phyloP scores from a whole-genome alignment of 2,329 filamentous ascomycete species.

The Botrytis medusae region DNA sequence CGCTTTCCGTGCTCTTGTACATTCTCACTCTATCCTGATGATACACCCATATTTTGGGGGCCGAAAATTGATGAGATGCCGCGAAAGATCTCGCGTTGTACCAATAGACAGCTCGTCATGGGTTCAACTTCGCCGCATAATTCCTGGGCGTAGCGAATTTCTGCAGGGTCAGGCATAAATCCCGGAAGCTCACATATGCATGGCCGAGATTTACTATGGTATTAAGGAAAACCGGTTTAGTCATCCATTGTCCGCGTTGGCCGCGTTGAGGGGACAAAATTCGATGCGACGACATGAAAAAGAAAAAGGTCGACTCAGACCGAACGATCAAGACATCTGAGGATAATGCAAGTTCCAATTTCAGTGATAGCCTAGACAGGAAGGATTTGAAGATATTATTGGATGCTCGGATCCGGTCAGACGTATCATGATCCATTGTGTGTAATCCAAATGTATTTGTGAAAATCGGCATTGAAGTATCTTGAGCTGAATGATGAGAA shows the following conservation, averaged over 20 bases:
- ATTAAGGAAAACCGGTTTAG: background rate
- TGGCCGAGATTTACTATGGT: background rate
- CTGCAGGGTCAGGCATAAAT: background rate
- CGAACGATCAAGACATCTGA: background rate
- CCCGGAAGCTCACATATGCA: constrained; percentile 6
- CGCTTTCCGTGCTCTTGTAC: background rate
- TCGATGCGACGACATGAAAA: background rate
- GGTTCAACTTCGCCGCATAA: background rate
- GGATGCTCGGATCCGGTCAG: background rate
- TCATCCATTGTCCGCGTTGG: background rate
- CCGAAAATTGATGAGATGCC: background rate
- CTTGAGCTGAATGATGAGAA: background rate
- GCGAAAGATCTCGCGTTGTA: background rate
- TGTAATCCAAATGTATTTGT: background rate
- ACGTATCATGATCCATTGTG: background rate
- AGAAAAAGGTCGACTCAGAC: background rate
- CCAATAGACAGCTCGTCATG: background rate
- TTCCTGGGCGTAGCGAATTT: constrained; percentile 4
- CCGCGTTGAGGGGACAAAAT: background rate
- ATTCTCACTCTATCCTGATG: background rate
- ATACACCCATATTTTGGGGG: background rate
- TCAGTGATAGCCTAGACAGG: background rate
- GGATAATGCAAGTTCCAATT: background rate
- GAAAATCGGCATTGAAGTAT: background rate
- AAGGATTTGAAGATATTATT: background rate